Evolutionary conservation across 2,329 filamentous ascomycete species (phyloP).

Genomic region (Fusarium sp.): DNA sequence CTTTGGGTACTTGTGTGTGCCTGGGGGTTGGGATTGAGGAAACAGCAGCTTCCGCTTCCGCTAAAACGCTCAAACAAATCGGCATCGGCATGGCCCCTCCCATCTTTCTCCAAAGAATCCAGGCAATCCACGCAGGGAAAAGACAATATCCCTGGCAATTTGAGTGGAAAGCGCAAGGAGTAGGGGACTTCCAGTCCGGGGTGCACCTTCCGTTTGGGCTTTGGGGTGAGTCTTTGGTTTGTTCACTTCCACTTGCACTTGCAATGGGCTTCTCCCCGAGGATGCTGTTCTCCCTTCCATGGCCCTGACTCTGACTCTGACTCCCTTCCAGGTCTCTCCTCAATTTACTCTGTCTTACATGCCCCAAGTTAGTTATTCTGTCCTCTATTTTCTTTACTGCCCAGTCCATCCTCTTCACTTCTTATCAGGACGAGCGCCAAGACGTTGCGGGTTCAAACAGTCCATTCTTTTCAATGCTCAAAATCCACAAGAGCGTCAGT

Average conservation of each 20-base stretch:
- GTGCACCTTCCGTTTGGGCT: conserved; percentile 20
- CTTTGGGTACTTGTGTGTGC: not conserved
- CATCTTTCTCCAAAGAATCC: conserved; percentile 25
- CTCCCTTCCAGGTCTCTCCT: conserved; percentile 9
- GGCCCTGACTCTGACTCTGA: not conserved
- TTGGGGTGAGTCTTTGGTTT: not conserved
- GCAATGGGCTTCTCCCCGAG: not conserved
- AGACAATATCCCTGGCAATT: conserved; percentile 7
- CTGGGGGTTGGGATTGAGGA: conserved; percentile 24
- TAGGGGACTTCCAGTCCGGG: conserved; percentile 25
- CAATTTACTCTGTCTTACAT: not conserved
- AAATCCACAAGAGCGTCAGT: conserved; percentile 11
- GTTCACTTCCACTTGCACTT: not conserved
- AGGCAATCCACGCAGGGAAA: conserved; percentile 5
- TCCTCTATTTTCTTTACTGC: not conserved
- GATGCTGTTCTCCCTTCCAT: conserved; percentile 10
- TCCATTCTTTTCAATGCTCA: not conserved
- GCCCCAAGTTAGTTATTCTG: not conserved
- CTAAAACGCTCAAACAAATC: conserved; percentile 19
- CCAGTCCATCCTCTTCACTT: not conserved
- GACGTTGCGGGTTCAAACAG: not conserved
- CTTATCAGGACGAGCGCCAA: conserved; percentile 1
- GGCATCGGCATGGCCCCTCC: conserved; percentile 1
- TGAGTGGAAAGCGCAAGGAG: conserved; percentile 15
- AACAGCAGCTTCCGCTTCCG: not conserved